These are phyloP conservation scores for Larix kaempferi DNA, from an alignment of 75 land plant genomes.

Conservation along the genomic window DNA sequence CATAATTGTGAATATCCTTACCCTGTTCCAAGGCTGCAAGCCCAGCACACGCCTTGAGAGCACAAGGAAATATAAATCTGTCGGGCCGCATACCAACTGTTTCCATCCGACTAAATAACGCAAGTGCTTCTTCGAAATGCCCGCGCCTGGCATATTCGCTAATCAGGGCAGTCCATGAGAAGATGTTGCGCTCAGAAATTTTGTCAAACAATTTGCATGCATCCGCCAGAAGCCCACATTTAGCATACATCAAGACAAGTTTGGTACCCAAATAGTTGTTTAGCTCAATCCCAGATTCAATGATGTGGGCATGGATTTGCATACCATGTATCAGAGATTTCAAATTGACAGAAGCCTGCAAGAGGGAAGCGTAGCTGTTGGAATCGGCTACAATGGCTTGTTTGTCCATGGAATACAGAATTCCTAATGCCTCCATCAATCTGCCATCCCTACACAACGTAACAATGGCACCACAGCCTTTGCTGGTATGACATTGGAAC, in stretches of 20 bases:
- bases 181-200: conserved; percentile 29
- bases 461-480: no score
- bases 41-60: not conserved
- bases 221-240: conserved; percentile 19
- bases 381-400: no score
- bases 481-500: no score
- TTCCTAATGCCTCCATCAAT: no score
- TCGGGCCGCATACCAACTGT: not conserved
- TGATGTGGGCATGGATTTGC: conserved; percentile 57
- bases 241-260: conserved; percentile 44
- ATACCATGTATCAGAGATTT: conserved; percentile 9
- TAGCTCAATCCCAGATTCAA: conserved; percentile 27
- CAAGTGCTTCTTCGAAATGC: not conserved
- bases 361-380: conserved; percentile 40
- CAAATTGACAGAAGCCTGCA: conserved; percentile 36
- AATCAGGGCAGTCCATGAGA: conserved; percentile 16
- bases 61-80: not conserved
- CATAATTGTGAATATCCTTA: conserved; percentile 5
- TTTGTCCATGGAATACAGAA: no score
- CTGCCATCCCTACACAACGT: no score
- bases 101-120: not conserved
- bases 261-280: conserved; percentile 41
- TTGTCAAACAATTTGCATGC: conserved; percentile 64
- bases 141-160: not conserved
- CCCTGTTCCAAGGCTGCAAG: not conserved